A percentile compares a stretch with the other conserved stretches of the same genome.
phyloP scores from a whole-genome alignment of 1,139 yeast genomes.

The Candida sp. region DNA sequence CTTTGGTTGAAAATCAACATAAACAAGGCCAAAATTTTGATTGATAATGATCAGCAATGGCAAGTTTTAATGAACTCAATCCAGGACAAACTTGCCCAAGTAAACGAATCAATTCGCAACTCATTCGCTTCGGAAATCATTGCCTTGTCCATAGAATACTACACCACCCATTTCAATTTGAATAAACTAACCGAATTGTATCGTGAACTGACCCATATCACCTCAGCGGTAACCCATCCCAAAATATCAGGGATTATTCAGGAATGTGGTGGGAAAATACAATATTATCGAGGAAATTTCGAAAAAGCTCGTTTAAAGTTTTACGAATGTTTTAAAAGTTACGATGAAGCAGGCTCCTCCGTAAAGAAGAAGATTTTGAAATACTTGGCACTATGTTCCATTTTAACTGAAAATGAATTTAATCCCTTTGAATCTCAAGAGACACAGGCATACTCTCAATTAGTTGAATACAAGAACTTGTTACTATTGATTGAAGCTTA shows the following conservation, averaged over 20 bases:
- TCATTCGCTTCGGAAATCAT: conserved; percentile 57
- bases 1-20: conserved; percentile 9
- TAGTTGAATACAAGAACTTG: conserved; percentile 30
- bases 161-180: conserved; percentile 23
- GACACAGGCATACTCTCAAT: conserved; percentile 45
- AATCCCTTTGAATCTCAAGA: conserved; percentile 67
- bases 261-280: conserved; percentile 74
- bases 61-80: conserved; percentile 35
- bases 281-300: conserved; percentile 59
- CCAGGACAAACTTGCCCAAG: conserved; percentile 32
- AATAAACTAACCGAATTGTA: conserved; percentile 46
- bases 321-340: conserved; percentile 71
- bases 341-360: conserved; percentile 74
- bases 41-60: conserved; percentile 42
- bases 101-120: conserved; percentile 42
- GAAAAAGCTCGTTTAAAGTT: conserved; percentile 62
- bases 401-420: conserved; percentile 61
- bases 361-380: conserved; percentile 55
- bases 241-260: conserved; percentile 65
- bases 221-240: conserved; percentile 74
- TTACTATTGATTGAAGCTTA: conserved; percentile 28
- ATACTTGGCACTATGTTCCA: conserved; percentile 60
- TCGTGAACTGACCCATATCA: conserved; percentile 42
- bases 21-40: conserved; percentile 51
- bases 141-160: conserved; percentile 61